Evolutionary conservation across 2,329 filamentous ascomycete species (phyloP).

Genomic region (Curvularia eragrostidis): DNA sequence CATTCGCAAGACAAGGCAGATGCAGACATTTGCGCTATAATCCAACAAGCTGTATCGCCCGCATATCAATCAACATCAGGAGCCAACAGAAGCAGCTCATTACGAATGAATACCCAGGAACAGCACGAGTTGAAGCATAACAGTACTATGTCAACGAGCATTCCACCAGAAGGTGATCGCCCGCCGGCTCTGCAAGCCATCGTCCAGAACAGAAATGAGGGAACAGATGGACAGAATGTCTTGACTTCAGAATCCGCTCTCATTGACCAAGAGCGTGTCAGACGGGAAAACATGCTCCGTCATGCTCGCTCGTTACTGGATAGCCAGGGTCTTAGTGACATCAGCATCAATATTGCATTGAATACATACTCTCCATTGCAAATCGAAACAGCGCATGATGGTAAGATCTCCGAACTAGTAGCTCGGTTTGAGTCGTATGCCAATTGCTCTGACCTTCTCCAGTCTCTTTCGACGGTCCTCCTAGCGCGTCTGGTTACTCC

Average conservation of each 20-base stretch:
- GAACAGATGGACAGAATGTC: slow-evolving; percentile 15
- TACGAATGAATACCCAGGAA: slow-evolving; percentile 26
- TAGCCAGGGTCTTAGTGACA: slow-evolving; percentile 19
- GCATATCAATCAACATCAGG: slow-evolving; percentile 18
- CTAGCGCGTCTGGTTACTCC: slow-evolving; percentile 1
- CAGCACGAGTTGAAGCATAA: slow-evolving; percentile 25
- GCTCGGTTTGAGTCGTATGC: slow-evolving; percentile 29
- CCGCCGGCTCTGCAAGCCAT: slow-evolving; percentile 11
- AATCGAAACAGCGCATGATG: slow-evolving; percentile 32
- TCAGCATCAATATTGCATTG: slow-evolving; percentile 36
- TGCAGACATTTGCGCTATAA: slow-evolving; percentile 13
- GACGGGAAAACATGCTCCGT: slow-evolving; percentile 1
- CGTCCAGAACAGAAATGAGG: slow-evolving; percentile 2
- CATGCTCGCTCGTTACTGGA: slow-evolving; percentile 21
- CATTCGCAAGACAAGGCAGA: slow-evolving; percentile 21
- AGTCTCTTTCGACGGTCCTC: slow-evolving; percentile 15
- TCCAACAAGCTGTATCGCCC: slow-evolving; percentile 13
- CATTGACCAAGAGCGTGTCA: slow-evolving; percentile 5
- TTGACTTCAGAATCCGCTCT: slow-evolving; percentile 34
- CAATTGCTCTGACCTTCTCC: slow-evolving; percentile 22
- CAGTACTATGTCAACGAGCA: slow-evolving; percentile 37
- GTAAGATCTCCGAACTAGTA: slow-evolving; percentile 37
- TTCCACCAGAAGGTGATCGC: slow-evolving; percentile 21
- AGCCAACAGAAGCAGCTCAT: slow-evolving; percentile 20
- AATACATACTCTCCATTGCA: slow-evolving; percentile 28